A percentile compares a stretch with the other conserved stretches of the same genome.
Evolutionary conservation across 78 protist species (phyloP).

Genomic region (Chrysochromulina tobinii): DNA sequence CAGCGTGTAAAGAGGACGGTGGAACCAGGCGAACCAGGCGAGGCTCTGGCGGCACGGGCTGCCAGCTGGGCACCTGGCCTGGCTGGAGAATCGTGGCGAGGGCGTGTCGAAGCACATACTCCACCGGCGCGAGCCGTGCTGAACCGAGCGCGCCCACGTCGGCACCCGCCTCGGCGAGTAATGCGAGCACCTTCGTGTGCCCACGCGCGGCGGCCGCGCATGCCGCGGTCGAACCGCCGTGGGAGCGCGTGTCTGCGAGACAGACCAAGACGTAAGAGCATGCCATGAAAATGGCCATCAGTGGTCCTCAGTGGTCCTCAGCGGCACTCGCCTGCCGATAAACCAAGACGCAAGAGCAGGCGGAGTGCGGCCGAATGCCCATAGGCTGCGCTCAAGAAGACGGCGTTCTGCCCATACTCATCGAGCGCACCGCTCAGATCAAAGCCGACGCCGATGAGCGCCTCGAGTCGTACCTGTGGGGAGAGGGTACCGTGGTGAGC

Average conservation of each 20-base stretch:
- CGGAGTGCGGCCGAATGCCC: not conserved
- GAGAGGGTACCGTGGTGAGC: too few relatives aligned
- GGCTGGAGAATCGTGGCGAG: not conserved
- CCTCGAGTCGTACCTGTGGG: not conserved
- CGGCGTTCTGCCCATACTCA: not conserved
- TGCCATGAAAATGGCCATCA: not conserved
- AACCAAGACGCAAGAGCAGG: not conserved
- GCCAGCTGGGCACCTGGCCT: not conserved
- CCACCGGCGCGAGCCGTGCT: not conserved
- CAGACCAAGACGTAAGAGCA: too few relatives aligned
- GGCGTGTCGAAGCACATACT: not conserved
- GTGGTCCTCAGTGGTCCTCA: not conserved
- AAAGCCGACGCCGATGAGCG: not conserved
- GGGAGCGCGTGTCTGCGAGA: not conserved
- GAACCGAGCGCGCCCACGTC: not conserved
- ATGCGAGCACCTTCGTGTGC: not conserved
- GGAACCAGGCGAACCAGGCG: not conserved
- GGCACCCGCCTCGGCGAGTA: not conserved
- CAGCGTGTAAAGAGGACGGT: not conserved
- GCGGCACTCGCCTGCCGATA: not conserved
- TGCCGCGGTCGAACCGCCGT: not conserved
- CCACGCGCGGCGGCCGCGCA: constrained; percentile 10
- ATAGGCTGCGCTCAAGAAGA: too few relatives aligned
- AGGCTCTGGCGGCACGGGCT: not conserved
- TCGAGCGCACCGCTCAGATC: not conserved